Percentiles rank a stretch among this genome's conserved stretches.
phyloP scores from a whole-genome alignment of 306 rosid genomes.

The Carpinus fangiana region DNA sequence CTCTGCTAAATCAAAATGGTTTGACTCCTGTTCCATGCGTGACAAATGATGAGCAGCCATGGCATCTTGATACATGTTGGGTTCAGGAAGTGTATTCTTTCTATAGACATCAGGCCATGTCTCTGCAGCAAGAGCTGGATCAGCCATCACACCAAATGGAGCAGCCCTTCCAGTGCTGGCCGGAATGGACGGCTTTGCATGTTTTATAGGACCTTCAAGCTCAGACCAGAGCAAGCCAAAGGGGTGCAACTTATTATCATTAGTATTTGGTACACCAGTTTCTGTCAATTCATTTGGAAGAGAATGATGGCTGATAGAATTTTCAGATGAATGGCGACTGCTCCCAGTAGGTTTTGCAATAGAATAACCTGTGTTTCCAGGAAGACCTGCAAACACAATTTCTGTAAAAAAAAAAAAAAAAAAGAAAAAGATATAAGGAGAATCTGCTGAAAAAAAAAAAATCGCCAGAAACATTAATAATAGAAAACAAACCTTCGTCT shows the following conservation, averaged over 20 bases:
- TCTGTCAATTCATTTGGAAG: slow-evolving; percentile 35
- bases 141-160: slow-evolving; percentile 39
- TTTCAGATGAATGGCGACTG: slow-evolving; percentile 22
- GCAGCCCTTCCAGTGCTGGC: slow-evolving; percentile 37
- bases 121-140: slow-evolving; percentile 39
- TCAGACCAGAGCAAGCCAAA: slow-evolving; percentile 67
- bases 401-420: slow-evolving; percentile 24
- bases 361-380: slow-evolving; percentile 34
- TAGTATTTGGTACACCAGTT: slow-evolving; percentile 36
- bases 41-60: slow-evolving; percentile 33
- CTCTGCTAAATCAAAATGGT: slow-evolving; percentile 50
- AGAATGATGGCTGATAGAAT: slow-evolving; percentile 32
- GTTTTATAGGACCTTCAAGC: slow-evolving; percentile 45
- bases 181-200: slow-evolving; percentile 33
- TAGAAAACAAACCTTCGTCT: slow-evolving; percentile 48
- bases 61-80: slow-evolving; percentile 38
- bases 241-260: slow-evolving; percentile 53
- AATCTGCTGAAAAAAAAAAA: background rate
- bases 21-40: slow-evolving; percentile 44
- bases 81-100: slow-evolving; percentile 39
- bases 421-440: background rate
- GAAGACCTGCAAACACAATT: slow-evolving; percentile 47
- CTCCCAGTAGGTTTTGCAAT: slow-evolving; percentile 34
- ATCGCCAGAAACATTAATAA: background rate
- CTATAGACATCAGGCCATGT: slow-evolving; percentile 47